Evolutionary conservation across 2,329 filamentous ascomycete species (phyloP).

Genomic region (Hypoxylon sp.): DNA sequence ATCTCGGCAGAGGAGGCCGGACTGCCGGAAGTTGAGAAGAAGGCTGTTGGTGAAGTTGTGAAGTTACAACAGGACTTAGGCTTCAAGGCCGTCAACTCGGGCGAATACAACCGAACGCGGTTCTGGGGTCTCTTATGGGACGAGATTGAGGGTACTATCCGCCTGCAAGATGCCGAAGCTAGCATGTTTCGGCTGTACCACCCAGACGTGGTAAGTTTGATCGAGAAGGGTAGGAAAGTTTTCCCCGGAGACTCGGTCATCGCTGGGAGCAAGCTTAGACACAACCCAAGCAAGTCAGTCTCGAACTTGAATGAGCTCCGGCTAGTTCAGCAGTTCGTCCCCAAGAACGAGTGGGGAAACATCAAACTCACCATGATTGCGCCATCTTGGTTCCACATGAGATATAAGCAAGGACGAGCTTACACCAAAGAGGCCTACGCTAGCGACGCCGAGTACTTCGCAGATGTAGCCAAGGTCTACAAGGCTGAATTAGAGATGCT

Average conservation of each 20-base stretch:
- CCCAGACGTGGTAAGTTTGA: conserved; percentile 68
- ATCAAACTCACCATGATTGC: conserved; percentile 71
- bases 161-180: conserved; percentile 66
- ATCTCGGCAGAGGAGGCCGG: conserved; percentile 66
- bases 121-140: conserved; percentile 70
- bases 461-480: conserved; percentile 75
- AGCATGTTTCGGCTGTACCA: conserved; percentile 69
- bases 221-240: conserved; percentile 67
- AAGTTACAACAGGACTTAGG: conserved; percentile 77
- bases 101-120: conserved; percentile 74
- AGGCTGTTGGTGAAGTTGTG: conserved; percentile 76
- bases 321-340: conserved; percentile 63
- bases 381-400: conserved; percentile 69
- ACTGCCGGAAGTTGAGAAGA: conserved; percentile 73
- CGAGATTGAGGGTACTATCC: conserved; percentile 65
- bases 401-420: conserved; percentile 69
- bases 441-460: conserved; percentile 74
- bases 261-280: conserved; percentile 63
- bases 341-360: conserved; percentile 64
- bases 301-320: conserved; percentile 67
- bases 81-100: conserved; percentile 76
- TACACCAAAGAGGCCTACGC: conserved; percentile 70
- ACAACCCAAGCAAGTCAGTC: conserved; percentile 59
- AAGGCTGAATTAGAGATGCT: conserved; percentile 73
- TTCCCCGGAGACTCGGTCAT: conserved; percentile 71